Evolutionary conservation across 257 asterid species (phyloP), one percentile per base, ranked within the genome.

Genomic region (Solanum lycopersicoides): DNA sequence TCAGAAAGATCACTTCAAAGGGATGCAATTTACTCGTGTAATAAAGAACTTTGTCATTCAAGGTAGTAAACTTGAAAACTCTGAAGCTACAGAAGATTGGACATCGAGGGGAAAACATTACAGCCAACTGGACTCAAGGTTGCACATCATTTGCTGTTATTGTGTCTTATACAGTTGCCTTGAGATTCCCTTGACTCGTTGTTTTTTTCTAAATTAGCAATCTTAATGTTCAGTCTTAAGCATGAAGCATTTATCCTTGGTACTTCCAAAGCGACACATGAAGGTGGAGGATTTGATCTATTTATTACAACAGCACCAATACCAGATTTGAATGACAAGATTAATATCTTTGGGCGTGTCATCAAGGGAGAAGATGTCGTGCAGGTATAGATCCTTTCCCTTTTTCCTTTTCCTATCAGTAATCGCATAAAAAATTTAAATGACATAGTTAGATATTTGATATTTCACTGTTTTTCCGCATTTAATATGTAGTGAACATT

Each of bases 221-320:
- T 23, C 75, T 85, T 63, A 65, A 15, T 32, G 47, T 73, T 41
- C 89, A 91, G 93, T 69, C 88, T 89, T 92, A 96, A 96, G 93
- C 99, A 96, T 91, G 99, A 96, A 89, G 98, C 98, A 42, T 96
- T 96, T 93, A 95, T 96, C 98, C 93, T 95, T 92, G 99, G 99
- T 75, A 95, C 98, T 83, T 95, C 98, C 87, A 95, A 94, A 94
- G 91, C 88, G 20, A 95, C 89, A 89, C 93, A 88, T 69, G 95
- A 90, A 63, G 94, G 90, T 69, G 95, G 92, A 76, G 94, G 93
- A 68, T 96, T 95, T 87, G 97, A 97, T 91, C 91, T 95, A 83
- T 92, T 95, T 80, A 94, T 97, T 77, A 97, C 98, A n/a, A 97
- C 98, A 15, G 98, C 98, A 13, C 99, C 98, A 56, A 93, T 97